phyloP scores from a whole-genome alignment of 1,284 basidiomycete species.

The Pseudomicrostroma phylloplanum region DNA sequence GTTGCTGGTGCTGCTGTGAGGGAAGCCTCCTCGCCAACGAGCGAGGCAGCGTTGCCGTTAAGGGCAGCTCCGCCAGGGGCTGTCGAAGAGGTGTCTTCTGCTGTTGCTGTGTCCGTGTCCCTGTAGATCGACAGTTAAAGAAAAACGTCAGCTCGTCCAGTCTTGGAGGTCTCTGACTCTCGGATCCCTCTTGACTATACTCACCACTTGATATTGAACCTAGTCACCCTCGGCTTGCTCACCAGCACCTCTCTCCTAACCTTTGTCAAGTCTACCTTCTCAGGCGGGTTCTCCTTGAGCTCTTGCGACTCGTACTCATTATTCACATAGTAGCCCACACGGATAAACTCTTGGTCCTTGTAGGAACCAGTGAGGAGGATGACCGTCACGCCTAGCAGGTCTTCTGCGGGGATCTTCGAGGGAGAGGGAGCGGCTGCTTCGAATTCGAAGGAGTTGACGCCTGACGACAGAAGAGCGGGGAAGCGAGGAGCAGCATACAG shows the following conservation, averaged over 20 bases:
- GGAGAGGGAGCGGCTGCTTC: conserved; percentile 56
- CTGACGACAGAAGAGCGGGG: not conserved
- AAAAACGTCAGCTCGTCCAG: not conserved
- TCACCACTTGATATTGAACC: conserved; percentile 57
- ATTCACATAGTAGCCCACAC: conserved; percentile 98
- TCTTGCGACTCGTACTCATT: conserved; percentile 94
- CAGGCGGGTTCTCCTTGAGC: conserved; percentile 51
- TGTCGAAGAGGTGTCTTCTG: not conserved
- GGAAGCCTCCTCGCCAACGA: too few relatives aligned
- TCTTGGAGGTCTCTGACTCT: not conserved
- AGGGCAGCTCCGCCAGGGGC: not conserved
- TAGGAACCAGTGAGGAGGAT: conserved; percentile 85
- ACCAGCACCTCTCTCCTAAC: conserved; percentile 78
- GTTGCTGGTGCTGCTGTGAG: too few relatives aligned
- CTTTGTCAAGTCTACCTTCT: conserved; percentile 51
- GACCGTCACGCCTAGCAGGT: conserved; percentile 81
- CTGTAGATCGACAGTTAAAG: not conserved
- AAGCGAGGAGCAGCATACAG: not conserved
- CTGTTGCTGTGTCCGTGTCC: not conserved
- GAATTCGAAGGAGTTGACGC: conserved; percentile 92
- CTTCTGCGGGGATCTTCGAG: conserved; percentile 70
- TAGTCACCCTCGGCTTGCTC: conserved; percentile 85
- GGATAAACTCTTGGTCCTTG: conserved; percentile 88
- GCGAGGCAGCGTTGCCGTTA: too few relatives aligned
- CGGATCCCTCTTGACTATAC: conserved; percentile 6